Evolutionary conservation across 352 stramenopile genomes (phyloP).

Genomic region (Phytophthora tubulina): DNA sequence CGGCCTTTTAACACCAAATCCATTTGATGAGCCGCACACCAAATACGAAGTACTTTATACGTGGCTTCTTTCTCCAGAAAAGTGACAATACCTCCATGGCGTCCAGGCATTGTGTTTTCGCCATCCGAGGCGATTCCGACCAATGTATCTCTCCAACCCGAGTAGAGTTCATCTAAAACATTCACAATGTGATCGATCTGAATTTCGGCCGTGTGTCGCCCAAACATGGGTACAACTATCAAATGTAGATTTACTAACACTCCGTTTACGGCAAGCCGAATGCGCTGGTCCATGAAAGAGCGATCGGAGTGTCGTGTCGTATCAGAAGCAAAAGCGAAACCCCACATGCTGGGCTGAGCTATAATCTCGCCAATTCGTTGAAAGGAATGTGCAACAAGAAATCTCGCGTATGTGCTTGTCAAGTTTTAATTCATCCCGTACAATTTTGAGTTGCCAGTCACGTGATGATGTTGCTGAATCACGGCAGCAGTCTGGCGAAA

Average conservation of each 20-base stretch:
- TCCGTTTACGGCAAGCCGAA: too few relatives aligned
- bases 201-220: too few relatives aligned
- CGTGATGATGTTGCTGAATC: not conserved
- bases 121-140: not conserved
- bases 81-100: not conserved
- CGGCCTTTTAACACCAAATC: not conserved
- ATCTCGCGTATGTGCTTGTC: not conserved
- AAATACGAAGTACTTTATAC: not conserved
- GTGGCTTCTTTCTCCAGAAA: not conserved
- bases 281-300: too few relatives aligned
- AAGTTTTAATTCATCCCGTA: not conserved
- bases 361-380: not conserved
- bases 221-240: too few relatives aligned
- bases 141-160: not conserved
- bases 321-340: too few relatives aligned
- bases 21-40: conserved; percentile 1
- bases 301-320: too few relatives aligned
- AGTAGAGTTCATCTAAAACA: too few relatives aligned
- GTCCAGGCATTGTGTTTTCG: not conserved
- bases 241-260: too few relatives aligned
- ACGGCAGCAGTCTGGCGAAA: not conserved
- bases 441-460: not conserved
- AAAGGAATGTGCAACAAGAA: not conserved
- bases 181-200: too few relatives aligned
- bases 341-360: too few relatives aligned